phyloP scores from a whole-genome alignment of 2,329 filamentous ascomycete species.

The Zasmidium angulare region DNA sequence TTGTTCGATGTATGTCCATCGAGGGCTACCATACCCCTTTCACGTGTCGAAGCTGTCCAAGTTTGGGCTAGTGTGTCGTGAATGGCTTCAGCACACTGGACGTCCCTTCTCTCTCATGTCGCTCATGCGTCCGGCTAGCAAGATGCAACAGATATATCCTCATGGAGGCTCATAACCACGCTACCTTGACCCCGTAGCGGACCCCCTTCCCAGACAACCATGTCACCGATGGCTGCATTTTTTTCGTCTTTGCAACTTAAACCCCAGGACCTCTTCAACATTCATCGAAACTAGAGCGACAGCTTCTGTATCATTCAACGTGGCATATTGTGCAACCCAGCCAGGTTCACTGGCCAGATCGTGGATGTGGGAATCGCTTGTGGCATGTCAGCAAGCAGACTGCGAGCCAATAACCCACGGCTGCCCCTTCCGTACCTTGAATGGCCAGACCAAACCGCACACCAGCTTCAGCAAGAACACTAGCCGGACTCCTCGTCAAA shows the following conservation, averaged over 20 bases:
- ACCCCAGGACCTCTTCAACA: no score
- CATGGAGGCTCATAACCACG: conserved; percentile 2
- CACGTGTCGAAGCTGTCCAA: no score
- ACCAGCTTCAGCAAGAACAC: conserved; percentile 3
- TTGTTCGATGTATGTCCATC: no score
- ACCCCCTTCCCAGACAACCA: conserved; percentile 7
- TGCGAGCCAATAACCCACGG: background rate
- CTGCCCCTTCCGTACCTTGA: background rate
- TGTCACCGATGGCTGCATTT: background rate
- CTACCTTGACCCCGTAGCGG: conserved; percentile 4
- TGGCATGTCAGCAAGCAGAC: no score
- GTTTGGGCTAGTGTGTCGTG: no score
- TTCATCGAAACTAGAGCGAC: background rate
- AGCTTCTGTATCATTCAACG: background rate
- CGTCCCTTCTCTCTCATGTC: no score
- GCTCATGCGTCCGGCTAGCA: conserved; percentile 4
- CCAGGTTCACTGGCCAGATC: conserved; percentile 7
- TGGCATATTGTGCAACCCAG: conserved; percentile 3
- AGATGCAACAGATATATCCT: background rate
- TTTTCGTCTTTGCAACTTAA: background rate
- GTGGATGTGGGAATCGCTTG: background rate
- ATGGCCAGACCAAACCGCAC: conserved; percentile 5
- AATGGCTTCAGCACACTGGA: no score
- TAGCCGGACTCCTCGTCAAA: conserved; percentile 2
- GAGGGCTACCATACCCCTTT: no score